These are phyloP conservation scores for Tripterygium wilfordii DNA, from an alignment of 177 flowering plant genomes.

Conservation along the genomic window DNA sequence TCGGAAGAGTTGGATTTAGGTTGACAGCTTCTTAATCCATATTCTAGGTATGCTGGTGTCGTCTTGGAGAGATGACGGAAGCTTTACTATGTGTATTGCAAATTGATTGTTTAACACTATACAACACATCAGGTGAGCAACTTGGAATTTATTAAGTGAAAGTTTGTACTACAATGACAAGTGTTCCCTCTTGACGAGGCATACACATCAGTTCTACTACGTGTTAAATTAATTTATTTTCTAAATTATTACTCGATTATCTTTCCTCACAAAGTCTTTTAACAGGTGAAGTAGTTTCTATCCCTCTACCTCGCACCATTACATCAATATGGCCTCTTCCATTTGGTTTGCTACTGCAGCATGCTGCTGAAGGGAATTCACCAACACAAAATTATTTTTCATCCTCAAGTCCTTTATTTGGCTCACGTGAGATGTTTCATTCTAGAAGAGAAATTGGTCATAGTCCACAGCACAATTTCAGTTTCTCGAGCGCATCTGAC, in stretches of 20 bases:
- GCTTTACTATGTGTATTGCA: slow-evolving; percentile 75
- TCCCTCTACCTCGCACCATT: slow-evolving; percentile 62
- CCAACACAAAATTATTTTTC: slow-evolving; percentile 29
- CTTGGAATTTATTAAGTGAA: not conserved
- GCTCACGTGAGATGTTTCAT: slow-evolving; percentile 42
- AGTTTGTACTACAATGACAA: not conserved
- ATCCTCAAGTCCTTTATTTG: slow-evolving; percentile 36
- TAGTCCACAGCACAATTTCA: slow-evolving; percentile 40
- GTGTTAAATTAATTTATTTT: too few relatives aligned
- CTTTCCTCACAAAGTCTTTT: too few relatives aligned
- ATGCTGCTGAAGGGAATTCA: slow-evolving; percentile 42
- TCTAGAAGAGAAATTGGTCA: slow-evolving; percentile 54
- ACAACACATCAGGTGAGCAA: slow-evolving; percentile 57
- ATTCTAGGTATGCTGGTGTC: slow-evolving; percentile 89
- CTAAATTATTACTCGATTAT: too few relatives aligned
- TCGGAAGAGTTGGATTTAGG: slow-evolving; percentile 1
- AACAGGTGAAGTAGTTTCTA: slow-evolving; percentile 68
- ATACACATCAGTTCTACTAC: too few relatives aligned
- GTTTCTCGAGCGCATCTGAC: slow-evolving; percentile 26
- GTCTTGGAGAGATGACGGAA: slow-evolving; percentile 54
- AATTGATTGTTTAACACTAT: slow-evolving; percentile 61
- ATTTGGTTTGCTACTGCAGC: slow-evolving; percentile 83
- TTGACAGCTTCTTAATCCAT: slow-evolving; percentile 6
- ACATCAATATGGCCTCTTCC: slow-evolving; percentile 92
- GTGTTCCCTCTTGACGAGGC: too few relatives aligned